Evolutionary conservation across 2,329 filamentous ascomycete species (phyloP).

Genomic region (Sclerotinia subarctica): DNA sequence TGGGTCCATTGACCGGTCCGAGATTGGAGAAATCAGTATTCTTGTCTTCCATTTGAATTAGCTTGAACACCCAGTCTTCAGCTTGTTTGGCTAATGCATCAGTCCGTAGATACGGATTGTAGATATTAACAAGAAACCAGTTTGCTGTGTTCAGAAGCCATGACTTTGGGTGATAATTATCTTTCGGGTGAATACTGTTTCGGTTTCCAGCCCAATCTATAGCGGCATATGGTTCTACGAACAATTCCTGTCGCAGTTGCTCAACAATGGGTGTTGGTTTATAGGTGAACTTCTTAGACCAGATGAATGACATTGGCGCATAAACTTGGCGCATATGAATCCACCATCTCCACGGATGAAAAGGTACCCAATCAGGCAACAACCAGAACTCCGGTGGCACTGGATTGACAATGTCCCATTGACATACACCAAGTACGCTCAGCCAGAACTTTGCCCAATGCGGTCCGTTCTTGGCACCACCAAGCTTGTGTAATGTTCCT

Average conservation of each 20-base stretch:
- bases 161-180: conserved; percentile 93
- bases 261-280: conserved; percentile 72
- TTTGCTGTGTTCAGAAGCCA: conserved; percentile 78
- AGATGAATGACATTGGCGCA: conserved; percentile 85
- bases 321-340: conserved; percentile 98
- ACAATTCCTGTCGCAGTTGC: conserved; percentile 75
- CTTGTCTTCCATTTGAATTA: conserved; percentile 86
- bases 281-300: conserved; percentile 76
- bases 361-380: conserved; percentile 83
- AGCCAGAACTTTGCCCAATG: conserved; percentile 99
- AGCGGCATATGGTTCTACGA: conserved; percentile 70
- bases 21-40: conserved; percentile 87
- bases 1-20: conserved; percentile 82
- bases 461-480: conserved; percentile 77
- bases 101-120: conserved; percentile 72
- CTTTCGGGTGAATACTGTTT: conserved; percentile 73
- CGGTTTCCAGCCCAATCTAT: conserved; percentile 77
- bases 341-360: conserved; percentile 95
- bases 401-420: conserved; percentile 93
- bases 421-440: conserved; percentile 73
- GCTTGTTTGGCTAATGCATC: conserved; percentile 64
- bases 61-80: conserved; percentile 75
- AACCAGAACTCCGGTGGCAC: conserved; percentile 93
- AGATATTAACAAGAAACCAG: conserved; percentile 74
- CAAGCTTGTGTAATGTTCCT: conserved; percentile 75